These are phyloP conservation scores for Handroanthus guayacan DNA, from an alignment of 257 asterid genomes.

Conservation along the genomic window DNA sequence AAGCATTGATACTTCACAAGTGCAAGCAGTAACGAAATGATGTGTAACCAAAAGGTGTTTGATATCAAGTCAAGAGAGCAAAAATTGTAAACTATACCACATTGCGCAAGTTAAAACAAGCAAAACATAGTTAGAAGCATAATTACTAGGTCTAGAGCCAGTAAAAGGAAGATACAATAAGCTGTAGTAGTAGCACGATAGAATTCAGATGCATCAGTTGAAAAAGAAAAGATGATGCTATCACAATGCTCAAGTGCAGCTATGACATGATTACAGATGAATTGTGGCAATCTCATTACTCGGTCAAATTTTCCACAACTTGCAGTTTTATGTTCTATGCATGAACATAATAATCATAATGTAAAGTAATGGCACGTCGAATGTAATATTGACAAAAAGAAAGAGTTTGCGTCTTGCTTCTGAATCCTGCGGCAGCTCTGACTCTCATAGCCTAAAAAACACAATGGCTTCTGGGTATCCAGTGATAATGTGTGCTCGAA, in stretches of 20 bases:
- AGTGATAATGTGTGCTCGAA: neutral
- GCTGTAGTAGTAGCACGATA: constrained; percentile 3
- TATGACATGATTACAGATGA: neutral
- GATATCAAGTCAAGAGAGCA: neutral
- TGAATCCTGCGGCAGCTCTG: neutral
- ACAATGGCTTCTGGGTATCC: neutral
- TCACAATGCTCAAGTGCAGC: neutral
- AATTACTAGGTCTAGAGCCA: neutral
- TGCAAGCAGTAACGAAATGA: neutral
- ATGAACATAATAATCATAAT: constrained; percentile 6
- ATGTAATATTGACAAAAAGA: neutral
- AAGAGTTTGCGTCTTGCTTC: neutral
- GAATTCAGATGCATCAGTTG: neutral
- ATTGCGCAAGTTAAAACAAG: neutral
- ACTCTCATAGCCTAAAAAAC: neutral
- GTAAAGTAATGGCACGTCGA: neutral
- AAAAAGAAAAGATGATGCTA: neutral
- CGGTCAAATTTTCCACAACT: neutral
- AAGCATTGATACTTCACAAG: neutral
- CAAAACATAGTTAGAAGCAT: constrained; percentile 1
- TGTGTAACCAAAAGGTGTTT: constrained; percentile 7
- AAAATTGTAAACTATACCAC: neutral
- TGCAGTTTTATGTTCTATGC: neutral
- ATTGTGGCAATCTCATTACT: neutral
- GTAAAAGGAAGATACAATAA: constrained; percentile 3